Evolutionary conservation across 805 yeast genomes (phyloP).

Genomic region (Teunomyces aglyptinius): DNA sequence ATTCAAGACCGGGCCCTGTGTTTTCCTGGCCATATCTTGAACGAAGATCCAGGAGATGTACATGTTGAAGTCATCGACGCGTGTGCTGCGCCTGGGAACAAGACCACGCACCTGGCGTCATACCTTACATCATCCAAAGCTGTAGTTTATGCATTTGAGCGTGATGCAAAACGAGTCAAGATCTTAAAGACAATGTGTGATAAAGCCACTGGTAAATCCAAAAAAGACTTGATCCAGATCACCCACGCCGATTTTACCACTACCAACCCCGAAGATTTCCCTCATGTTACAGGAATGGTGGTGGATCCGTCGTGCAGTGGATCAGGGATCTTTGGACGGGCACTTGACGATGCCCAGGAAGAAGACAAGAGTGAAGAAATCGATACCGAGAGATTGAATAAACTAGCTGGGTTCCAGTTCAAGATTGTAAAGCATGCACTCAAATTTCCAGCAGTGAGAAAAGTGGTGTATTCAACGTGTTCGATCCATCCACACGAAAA

Average conservation of each 20-base stretch:
- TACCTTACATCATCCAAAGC: conserved; percentile 35
- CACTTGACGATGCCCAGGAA: conserved; percentile 48
- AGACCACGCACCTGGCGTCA: conserved; percentile 89
- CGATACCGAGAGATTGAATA: conserved; percentile 59
- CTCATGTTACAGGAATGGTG: conserved; percentile 71
- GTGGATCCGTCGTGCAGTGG: conserved; percentile 99
- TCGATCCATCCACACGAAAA: conserved; percentile 93
- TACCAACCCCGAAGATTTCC: conserved; percentile 55
- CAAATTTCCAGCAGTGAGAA: conserved; percentile 69
- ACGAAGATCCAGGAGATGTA: conserved; percentile 44
- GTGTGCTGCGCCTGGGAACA: conserved; percentile 98
- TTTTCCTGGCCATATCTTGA: conserved; percentile 84
- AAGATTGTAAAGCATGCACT: conserved; percentile 87
- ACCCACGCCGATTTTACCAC: conserved; percentile 65
- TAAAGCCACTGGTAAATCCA: conserved; percentile 50
- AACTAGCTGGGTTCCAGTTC: conserved; percentile 82
- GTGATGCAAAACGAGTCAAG: conserved; percentile 70
- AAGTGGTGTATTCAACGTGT: conserved; percentile 92
- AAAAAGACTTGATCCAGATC: conserved; percentile 43
- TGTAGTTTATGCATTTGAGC: conserved; percentile 81
- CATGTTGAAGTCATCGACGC: conserved; percentile 79
- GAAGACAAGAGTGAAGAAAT: conserved; percentile 51
- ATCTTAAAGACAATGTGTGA: conserved; percentile 73
- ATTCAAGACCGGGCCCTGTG: conserved; percentile 97
- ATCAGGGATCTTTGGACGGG: conserved; percentile 94